Evolutionary conservation across 108 stramenopile genomes (phyloP), one percentile per base, ranked within the genome.

Genomic region (Cyclotella cryptica): DNA sequence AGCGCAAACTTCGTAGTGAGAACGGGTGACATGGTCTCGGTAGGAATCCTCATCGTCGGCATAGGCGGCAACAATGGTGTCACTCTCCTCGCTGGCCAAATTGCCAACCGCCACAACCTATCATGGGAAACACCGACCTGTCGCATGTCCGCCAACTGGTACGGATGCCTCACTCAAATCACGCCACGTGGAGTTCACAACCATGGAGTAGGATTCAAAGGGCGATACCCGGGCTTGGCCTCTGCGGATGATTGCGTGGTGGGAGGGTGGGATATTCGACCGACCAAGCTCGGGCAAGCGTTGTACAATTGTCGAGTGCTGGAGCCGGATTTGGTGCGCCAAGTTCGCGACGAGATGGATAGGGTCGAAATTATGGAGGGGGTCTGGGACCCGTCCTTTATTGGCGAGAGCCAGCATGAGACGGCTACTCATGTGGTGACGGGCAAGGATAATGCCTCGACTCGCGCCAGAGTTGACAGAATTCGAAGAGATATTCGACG

Each of bases 51-150:
- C 53, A 78, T 90, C 53, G 91, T 93, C 15, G 94, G 94, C 43
- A 74, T 95, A 29, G 92, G 91, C 24, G 94, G 94, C 19, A 89
- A 88, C 73, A 95, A 95, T 66, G 94, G 92, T 43, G 90, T 90
- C 43, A 93, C 92, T 54, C 70, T 92, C 45, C 63, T 91, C 51
- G 94, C 94, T 27, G 92, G 92, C 22, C 75, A 86, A 47, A 71
- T 88, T 18, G 92, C 92, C 17, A 91, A 92, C 59, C 60, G 86
- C 55, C 69, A 72, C 40, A 67, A 69, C 12, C 85, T 87, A 60
- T 78, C 82, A 41, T 89, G 88, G 88, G 85, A 88, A 64, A 85
- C 79, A 14, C 47, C 80, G 0, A 19, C 72, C 45, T 75, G 89
- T 47, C 71, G 88, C 76, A 69, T 88, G 54, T 69, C 78, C 29